Evolutionary conservation across 805 yeast species (phyloP).

Genomic region (Starmera quercuum): DNA sequence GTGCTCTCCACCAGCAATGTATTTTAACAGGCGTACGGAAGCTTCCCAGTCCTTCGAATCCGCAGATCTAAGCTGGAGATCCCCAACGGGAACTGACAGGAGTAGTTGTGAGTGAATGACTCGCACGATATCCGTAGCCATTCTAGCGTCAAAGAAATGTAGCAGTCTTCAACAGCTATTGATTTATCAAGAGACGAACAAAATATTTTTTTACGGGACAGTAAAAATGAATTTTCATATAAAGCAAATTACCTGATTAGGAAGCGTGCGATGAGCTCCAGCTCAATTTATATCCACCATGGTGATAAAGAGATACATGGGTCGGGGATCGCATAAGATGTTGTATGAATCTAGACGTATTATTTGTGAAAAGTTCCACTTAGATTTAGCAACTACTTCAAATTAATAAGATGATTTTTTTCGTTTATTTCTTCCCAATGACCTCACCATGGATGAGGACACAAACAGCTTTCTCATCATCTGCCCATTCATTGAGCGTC

Average conservation of each 20-base stretch:
- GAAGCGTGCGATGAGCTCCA: neutral
- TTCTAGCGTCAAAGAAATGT: neutral
- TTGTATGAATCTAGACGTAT: too few relatives aligned
- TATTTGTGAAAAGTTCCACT: too few relatives aligned
- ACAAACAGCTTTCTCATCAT: neutral
- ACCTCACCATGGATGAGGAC: neutral
- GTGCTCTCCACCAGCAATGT: slow-evolving; percentile 15
- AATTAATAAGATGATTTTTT: too few relatives aligned
- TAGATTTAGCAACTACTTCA: too few relatives aligned
- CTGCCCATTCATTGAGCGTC: neutral
- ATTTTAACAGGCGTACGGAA: slow-evolving; percentile 3
- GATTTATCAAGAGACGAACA: too few relatives aligned
- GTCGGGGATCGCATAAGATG: too few relatives aligned
- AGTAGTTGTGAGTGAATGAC: slow-evolving; percentile 7
- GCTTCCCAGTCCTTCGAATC: slow-evolving; percentile 8
- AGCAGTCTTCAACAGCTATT: too few relatives aligned
- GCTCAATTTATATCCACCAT: too few relatives aligned
- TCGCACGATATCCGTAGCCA: slow-evolving; percentile 1
- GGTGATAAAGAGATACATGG: too few relatives aligned
- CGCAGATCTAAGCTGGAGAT: slow-evolving; percentile 3
- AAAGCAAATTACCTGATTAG: neutral
- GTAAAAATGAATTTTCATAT: too few relatives aligned
- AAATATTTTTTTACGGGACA: too few relatives aligned
- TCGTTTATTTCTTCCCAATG: neutral
- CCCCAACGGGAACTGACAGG: slow-evolving; percentile 5